Conservation (phyloP, 768 basidiomycete genomes). For the Calocybe gangraenosa region DNA sequence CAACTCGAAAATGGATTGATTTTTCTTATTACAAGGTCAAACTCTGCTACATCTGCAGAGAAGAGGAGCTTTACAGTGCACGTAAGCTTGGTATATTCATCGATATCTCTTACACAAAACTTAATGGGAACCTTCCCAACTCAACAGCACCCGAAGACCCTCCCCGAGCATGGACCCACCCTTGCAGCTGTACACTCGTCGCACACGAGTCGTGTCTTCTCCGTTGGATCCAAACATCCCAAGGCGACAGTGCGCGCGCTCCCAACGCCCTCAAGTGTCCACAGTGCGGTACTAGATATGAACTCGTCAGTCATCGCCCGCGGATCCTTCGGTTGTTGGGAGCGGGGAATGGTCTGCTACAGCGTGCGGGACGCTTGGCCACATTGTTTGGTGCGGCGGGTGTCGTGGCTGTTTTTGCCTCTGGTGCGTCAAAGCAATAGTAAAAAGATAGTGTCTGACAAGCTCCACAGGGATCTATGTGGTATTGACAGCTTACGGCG, state of each 20-base stretch:
- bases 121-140: neutral
- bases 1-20: neutral
- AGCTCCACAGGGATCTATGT: slow-evolving; percentile 37
- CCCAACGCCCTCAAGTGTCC: slow-evolving; percentile 76
- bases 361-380: slow-evolving; percentile 47
- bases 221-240: slow-evolving; percentile 74
- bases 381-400: slow-evolving; percentile 47
- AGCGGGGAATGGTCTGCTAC: slow-evolving; percentile 45
- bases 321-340: slow-evolving; percentile 44
- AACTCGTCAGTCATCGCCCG: slow-evolving; percentile 64
- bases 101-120: neutral
- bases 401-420: slow-evolving; percentile 51
- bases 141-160: slow-evolving; percentile 40
- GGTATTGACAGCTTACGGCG: slow-evolving; percentile 64
- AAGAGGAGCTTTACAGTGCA: slow-evolving; percentile 59
- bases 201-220: slow-evolving; percentile 79
- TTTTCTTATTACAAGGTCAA: slow-evolving; percentile 44
- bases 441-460: no score
- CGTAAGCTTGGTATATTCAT: slow-evolving; percentile 21
- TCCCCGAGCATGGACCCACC: slow-evolving; percentile 67
- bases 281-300: slow-evolving; percentile 66
- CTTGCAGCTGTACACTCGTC: slow-evolving; percentile 75
- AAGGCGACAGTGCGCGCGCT: slow-evolving; percentile 48
- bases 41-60: slow-evolving; percentile 77
- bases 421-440: slow-evolving; percentile 48